Evolutionary conservation across 257 asterid species (phyloP), one percentile per base, ranked within the genome.

Genomic region (Solanum chmielewskii): DNA sequence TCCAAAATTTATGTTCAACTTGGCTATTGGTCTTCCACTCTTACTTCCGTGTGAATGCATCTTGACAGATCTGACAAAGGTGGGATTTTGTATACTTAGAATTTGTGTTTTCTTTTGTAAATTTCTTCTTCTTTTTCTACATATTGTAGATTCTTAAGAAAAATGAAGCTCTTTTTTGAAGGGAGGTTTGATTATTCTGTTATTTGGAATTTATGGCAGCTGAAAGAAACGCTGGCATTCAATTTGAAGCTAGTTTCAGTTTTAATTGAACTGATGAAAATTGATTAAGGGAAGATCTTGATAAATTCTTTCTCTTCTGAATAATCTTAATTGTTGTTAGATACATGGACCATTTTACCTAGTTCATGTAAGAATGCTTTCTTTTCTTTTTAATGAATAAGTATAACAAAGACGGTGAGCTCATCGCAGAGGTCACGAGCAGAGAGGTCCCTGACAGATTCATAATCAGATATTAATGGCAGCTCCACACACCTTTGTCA

Each of bases 401-500:
- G 70, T 62, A 62, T 62, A 62, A 62, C 70, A 62, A 62, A 62
- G 70, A n/a, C 8, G 16, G 94, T 96, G 23, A 92, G 87, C 70
- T 94, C 93, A 68, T 92, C 94, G 98, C 98, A 95, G 37, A 96
- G 91, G 44, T 96, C 93, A 15, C 90, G 33, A 18, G 92, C 56
- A 47, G 93, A 89, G 73, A 86, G 90, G 86, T 78, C 90, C 27
- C 89, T 86, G 88, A 93, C 87, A 6, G 97, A 96, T 21, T 66
- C 83, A 47, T 93, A 96, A 39, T 90, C 96, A 41, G 96, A 92
- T 87, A 96, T 96, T 31, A 92, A 92, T 91, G 70, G 96, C 94
- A 78, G 98, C 99, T 45, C 98, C 98, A 89, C 99, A 95, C 99
- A 96, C 93, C 20, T 91, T 11, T 6, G 31, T 71, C n/a, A 44